Evolutionary conservation across 2,329 filamentous ascomycete species (phyloP).

Genomic region (Hymenoscyphus salicellus): DNA sequence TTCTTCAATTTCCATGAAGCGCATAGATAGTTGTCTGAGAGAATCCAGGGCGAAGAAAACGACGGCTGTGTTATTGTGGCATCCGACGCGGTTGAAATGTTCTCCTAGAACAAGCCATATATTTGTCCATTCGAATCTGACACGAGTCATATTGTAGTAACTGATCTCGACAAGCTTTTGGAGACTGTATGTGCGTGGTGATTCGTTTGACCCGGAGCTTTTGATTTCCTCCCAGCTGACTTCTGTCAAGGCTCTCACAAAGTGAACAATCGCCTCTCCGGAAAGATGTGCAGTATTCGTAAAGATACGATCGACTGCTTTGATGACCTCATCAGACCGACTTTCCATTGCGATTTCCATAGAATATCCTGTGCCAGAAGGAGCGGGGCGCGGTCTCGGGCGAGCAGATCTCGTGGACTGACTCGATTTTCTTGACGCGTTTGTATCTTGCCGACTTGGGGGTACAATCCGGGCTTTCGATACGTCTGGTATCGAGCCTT

Average conservation of each 20-base stretch:
- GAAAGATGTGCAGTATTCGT: slow-evolving; percentile 92
- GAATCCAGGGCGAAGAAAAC: slow-evolving; percentile 98
- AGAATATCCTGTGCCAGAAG: slow-evolving; percentile 50
- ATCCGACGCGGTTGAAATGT: slow-evolving; percentile 97
- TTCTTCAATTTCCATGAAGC: slow-evolving; percentile 98
- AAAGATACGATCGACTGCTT: slow-evolving; percentile 92
- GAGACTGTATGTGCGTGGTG: slow-evolving; percentile 91
- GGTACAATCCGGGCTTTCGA: slow-evolving; percentile 74
- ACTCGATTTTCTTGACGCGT: slow-evolving; percentile 62
- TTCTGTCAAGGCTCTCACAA: slow-evolving; percentile 86
- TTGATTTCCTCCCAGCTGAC: slow-evolving; percentile 99
- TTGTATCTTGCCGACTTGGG: slow-evolving; percentile 48
- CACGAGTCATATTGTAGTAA: slow-evolving; percentile 99
- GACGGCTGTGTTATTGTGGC: slow-evolving; percentile 91
- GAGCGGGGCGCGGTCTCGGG: slow-evolving; percentile 50
- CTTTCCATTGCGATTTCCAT: slow-evolving; percentile 87
- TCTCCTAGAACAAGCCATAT: slow-evolving; percentile 98
- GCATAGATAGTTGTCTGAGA: slow-evolving; percentile 91
- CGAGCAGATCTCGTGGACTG: slow-evolving; percentile 50
- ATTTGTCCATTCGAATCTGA: slow-evolving; percentile 96
- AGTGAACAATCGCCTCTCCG: slow-evolving; percentile 92
- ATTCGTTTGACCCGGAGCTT: slow-evolving; percentile 92
- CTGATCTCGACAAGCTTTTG: slow-evolving; percentile 99
- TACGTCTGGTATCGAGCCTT: slow-evolving; percentile 87
- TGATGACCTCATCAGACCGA: slow-evolving; percentile 87